Conservation (phyloP, 2,329 filamentous ascomycete species). For the Dactylellina cionopaga region DNA sequence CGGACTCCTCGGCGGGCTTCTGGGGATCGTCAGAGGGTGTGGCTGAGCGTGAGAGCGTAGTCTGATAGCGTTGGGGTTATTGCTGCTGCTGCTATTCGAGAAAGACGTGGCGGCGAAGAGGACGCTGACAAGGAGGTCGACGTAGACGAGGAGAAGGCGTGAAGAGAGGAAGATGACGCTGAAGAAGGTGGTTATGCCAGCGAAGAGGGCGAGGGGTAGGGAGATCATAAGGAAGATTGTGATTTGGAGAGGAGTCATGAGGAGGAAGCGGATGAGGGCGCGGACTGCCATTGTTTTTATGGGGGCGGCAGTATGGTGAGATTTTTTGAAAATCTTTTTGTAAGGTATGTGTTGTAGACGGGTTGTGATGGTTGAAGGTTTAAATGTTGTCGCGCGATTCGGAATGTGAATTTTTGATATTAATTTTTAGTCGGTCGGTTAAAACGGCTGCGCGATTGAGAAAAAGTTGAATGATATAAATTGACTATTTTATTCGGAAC, state of each 20-base stretch:
- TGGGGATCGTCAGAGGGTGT: constrained; percentile 18
- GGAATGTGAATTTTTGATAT: constrained; percentile 12
- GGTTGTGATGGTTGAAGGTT: not conserved
- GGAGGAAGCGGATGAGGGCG: constrained; percentile 30
- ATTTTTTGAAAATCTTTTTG: not conserved
- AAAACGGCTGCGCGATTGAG: too few species aligned
- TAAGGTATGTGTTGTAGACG: not conserved
- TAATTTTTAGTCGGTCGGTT: too few species aligned
- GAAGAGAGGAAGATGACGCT: constrained; percentile 50
- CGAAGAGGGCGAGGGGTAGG: constrained; percentile 46
- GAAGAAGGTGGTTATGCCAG: constrained; percentile 47
- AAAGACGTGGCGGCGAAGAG: constrained; percentile 14
- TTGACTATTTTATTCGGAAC: too few species aligned
- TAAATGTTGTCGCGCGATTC: constrained; percentile 18
- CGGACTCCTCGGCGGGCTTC: constrained; percentile 32
- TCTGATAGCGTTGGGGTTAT: not conserved
- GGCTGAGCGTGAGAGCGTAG: not conserved
- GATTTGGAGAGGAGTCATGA: constrained; percentile 48
- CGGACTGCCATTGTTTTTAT: constrained; percentile 35
- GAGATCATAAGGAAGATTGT: constrained; percentile 48
- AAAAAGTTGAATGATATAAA: too few species aligned
- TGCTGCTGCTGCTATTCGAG: not conserved
- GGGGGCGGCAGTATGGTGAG: not conserved
- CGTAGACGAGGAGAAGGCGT: constrained; percentile 45
- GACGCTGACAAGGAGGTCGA: constrained; percentile 38